Conservation (phyloP, 495 filamentous ascomycete genomes). For the Aspergillus incahuasiensis region DNA sequence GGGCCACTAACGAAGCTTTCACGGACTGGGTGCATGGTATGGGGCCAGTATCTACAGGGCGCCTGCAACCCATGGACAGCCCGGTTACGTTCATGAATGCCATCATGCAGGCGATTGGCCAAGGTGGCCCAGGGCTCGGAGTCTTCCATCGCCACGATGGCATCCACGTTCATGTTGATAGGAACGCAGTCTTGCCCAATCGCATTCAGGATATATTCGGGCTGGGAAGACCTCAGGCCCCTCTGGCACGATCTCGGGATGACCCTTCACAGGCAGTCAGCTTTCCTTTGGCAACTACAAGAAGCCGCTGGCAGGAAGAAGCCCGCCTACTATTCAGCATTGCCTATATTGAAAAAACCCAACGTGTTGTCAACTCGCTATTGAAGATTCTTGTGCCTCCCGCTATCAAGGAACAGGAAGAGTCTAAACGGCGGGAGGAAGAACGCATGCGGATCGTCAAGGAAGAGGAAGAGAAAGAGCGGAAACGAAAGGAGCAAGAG, state of each 20-base stretch:
- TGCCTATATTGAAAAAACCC: slow-evolving; percentile 64
- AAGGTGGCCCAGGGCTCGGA: slow-evolving; percentile 46
- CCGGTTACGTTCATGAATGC: slow-evolving; percentile 60
- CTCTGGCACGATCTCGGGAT: slow-evolving; percentile 44
- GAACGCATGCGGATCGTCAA: slow-evolving; percentile 43
- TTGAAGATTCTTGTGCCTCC: slow-evolving; percentile 73
- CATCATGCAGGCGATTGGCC: slow-evolving; percentile 54
- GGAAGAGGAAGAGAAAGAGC: slow-evolving; percentile 57
- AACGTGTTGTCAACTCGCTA: slow-evolving; percentile 66
- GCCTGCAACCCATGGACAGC: slow-evolving; percentile 52
- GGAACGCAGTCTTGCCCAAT: slow-evolving; percentile 48
- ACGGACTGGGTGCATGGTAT: slow-evolving; percentile 55
- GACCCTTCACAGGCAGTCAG: slow-evolving; percentile 62
- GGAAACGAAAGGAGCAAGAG: slow-evolving; percentile 59
- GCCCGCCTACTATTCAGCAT: slow-evolving; percentile 77
- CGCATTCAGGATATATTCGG: slow-evolving; percentile 56
- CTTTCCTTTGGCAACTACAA: slow-evolving; percentile 66
- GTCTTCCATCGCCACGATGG: slow-evolving; percentile 55
- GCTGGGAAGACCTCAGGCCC: slow-evolving; percentile 41
- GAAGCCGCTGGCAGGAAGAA: slow-evolving; percentile 83
- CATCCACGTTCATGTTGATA: slow-evolving; percentile 53
- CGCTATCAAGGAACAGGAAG: slow-evolving; percentile 71
- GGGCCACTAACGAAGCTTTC: slow-evolving; percentile 31
- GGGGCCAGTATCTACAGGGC: slow-evolving; percentile 41
- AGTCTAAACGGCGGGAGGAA: slow-evolving; percentile 44